Base-by-base conservation (phyloP, 768 basidiomycete genomes). In the Amanita fuliginea region DNA sequence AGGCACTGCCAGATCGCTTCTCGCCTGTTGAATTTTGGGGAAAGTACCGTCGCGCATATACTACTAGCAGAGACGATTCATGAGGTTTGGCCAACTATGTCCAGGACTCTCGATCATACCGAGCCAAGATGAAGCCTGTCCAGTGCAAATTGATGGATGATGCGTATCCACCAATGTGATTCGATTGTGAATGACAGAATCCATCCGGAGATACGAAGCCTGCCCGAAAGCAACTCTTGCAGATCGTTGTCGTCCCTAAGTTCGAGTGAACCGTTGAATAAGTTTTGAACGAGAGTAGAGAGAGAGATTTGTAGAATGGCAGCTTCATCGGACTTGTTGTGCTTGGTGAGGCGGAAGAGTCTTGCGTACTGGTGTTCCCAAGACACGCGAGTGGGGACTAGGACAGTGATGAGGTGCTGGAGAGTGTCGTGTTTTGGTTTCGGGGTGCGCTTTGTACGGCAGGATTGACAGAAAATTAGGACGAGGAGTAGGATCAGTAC, bases 341-440 rank as follows among this genome's bases (percentile, higher is more conserved):
- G 32, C 43, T 43, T 43, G 4, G 22, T 50, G 41, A 34, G 34
- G 13, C 8, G 18, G 33, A 42, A 50, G 10, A 50, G 41, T 28
- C 36, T 33, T 11, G 42, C 22, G 22, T 50, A 50, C 2, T 50
- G 40, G 16, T 50, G 49, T 21, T 50, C 49, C 49, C 49, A 50
- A 42, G 49, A 42, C 13, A 43, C 49, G 28, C 40, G 22, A n/a
- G 49, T 13, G 41, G 49, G 49, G 6, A 32, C 32, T 7, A 50
- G 33, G 21, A 50, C 18, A 8, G 34, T n/a, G 21, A 35, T 4
- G 16, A 50, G 49, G 30, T 21, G 32, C 14, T 50, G 28, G 10
- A 43, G 18, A 8, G 13, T 36, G 6, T 43, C 43, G 28, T 47
- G 24, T 36, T 35, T 47, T 24, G 28, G 28, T 37, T 37, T 36